Conservation (phyloP, 2,329 filamentous ascomycete species). For the Ophiostoma sp. region DNA sequence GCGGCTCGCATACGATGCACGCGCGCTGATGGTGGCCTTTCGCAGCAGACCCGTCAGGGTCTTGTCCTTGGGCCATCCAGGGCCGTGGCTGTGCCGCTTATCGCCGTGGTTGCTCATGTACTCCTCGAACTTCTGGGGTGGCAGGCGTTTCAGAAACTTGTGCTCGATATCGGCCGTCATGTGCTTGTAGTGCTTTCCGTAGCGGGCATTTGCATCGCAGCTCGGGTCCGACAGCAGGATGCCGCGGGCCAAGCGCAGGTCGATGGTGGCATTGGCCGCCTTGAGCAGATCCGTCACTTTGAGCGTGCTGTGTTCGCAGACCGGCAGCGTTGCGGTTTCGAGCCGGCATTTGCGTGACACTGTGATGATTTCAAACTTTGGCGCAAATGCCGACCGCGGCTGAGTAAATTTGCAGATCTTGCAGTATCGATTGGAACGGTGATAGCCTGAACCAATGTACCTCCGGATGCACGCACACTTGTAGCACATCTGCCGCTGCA, state of each 20-base stretch:
- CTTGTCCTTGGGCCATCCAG: too few relatives aligned
- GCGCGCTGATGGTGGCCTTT: too few relatives aligned
- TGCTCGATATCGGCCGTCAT: not conserved
- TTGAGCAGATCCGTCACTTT: not conserved
- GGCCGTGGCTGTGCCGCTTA: too few relatives aligned
- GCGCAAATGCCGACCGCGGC: not conserved
- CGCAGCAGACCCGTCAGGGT: too few relatives aligned
- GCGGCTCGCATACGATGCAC: too few relatives aligned
- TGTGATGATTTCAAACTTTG: not conserved
- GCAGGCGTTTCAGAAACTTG: too few relatives aligned
- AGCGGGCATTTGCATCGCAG: not conserved
- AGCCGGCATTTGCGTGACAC: not conserved
- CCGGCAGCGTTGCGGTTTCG: not conserved
- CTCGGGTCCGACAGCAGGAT: not conserved
- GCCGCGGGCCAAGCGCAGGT: not conserved
- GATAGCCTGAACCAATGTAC: too few relatives aligned
- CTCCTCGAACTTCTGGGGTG: not conserved
- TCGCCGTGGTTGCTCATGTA: not conserved
- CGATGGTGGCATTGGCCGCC: not conserved
- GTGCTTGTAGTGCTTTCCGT: not conserved
- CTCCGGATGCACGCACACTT: not conserved
- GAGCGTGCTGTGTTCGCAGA: not conserved
- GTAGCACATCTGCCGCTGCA: not conserved
- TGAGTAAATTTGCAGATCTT: not conserved
- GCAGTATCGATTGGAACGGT: not conserved